phyloP scores from a whole-genome alignment of 352 stramenopile species.

The Phytopythium vexans region DNA sequence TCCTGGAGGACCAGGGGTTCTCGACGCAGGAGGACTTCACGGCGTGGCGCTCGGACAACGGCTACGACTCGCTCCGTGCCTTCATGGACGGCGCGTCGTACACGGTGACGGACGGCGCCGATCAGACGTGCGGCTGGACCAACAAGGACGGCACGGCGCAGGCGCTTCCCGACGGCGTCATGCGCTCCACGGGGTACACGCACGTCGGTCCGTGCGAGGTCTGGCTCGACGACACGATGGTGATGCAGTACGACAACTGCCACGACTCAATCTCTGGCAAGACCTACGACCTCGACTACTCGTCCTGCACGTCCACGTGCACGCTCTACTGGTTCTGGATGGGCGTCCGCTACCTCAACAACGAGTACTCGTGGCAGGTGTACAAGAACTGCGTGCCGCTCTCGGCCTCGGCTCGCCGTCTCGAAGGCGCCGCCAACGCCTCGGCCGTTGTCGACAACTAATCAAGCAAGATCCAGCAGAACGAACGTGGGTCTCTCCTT shows the following conservation, averaged over 20 bases:
- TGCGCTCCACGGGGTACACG: conserved; percentile 47
- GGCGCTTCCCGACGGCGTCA: conserved; percentile 26
- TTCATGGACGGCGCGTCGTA: conserved; percentile 45
- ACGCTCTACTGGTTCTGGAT: conserved; percentile 43
- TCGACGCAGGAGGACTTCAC: conserved; percentile 39
- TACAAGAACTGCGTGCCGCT: conserved; percentile 49
- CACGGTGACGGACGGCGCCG: conserved; percentile 23
- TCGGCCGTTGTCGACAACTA: conserved; percentile 17
- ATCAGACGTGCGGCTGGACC: conserved; percentile 35
- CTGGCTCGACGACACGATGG: conserved; percentile 35
- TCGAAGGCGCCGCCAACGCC: conserved; percentile 17
- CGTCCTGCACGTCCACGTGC: conserved; percentile 28
- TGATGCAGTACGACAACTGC: conserved; percentile 33
- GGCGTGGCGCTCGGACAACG: conserved; percentile 28
- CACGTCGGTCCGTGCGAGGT: conserved; percentile 43
- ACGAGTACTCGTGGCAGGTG: conserved; percentile 53
- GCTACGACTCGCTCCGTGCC: conserved; percentile 33
- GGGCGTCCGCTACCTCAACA: conserved; percentile 37
- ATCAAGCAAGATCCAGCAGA: neutral
- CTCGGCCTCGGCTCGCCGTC: conserved; percentile 12
- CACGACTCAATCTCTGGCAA: conserved; percentile 31
- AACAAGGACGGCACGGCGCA: conserved; percentile 21
- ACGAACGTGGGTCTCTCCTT: neutral
- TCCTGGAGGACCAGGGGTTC: conserved; percentile 47
- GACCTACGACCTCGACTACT: conserved; percentile 33